Conservation (phyloP, 441 rosid genomes). For the Omphalea diandra region DNA sequence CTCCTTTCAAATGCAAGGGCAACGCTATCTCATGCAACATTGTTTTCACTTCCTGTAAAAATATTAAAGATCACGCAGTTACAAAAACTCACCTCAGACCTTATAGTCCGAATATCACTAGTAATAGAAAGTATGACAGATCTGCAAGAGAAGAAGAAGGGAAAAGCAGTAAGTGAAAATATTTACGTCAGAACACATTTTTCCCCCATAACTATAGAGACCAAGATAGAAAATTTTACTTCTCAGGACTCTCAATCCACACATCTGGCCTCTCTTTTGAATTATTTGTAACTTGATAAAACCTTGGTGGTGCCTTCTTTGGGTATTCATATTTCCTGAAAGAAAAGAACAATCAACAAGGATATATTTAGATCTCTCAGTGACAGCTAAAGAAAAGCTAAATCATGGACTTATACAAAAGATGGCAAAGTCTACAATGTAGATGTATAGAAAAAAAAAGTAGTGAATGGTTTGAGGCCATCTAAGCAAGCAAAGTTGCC, state of each 20-base stretch:
- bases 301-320: slow-evolving; percentile 78
- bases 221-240: slow-evolving; percentile 48
- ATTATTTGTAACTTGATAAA: slow-evolving; percentile 85
- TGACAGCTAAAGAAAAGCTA: not conserved
- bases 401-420: not conserved
- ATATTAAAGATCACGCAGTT: slow-evolving; percentile 16
- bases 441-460: not conserved
- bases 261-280: slow-evolving; percentile 98
- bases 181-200: slow-evolving; percentile 6
- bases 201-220: not conserved
- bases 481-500: not conserved
- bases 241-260: slow-evolving; percentile 98
- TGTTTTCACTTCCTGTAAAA: not conserved
- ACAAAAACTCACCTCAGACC: slow-evolving; percentile 72
- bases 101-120: slow-evolving; percentile 94
- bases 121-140: slow-evolving; percentile 87
- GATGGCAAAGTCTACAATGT: not conserved
- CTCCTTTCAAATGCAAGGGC: not conserved
- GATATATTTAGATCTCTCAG: not conserved
- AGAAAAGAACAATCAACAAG: slow-evolving; percentile 22
- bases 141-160: slow-evolving; percentile 43
- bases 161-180: slow-evolving; percentile 13
- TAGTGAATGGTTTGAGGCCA: not conserved
- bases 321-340: slow-evolving; percentile 86
- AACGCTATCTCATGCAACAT: not conserved